These are phyloP conservation scores for Cyclocybe cylindracea DNA, from an alignment of 768 basidiomycete species.

Conservation along the genomic window DNA sequence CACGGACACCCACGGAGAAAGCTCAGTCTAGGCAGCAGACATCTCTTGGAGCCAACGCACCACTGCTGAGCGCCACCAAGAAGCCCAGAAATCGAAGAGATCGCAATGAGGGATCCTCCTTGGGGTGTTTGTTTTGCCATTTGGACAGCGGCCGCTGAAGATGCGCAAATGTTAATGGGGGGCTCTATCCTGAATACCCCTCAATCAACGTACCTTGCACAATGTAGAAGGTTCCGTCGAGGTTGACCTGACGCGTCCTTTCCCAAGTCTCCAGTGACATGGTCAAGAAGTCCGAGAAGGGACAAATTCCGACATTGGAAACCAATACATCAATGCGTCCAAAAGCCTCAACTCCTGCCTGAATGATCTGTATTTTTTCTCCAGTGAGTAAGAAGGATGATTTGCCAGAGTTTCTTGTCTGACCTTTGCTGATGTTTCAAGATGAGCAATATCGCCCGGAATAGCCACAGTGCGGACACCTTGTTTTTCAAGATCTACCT, in stretches of 20 bases:
- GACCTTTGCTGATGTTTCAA: constrained; percentile 57
- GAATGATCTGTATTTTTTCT: constrained; percentile 52
- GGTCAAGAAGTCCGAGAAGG: constrained; percentile 73
- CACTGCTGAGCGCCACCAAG: constrained; percentile 76
- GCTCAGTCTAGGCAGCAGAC: not conserved
- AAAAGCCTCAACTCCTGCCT: constrained; percentile 57
- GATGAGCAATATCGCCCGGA: constrained; percentile 65
- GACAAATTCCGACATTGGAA: constrained; percentile 66
- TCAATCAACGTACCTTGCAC: constrained; percentile 50
- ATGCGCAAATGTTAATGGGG: not conserved
- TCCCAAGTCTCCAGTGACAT: constrained; percentile 68
- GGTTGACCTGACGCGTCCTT: constrained; percentile 66
- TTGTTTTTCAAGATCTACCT: constrained; percentile 42
- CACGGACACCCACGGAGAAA: not conserved
- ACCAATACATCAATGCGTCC: constrained; percentile 59
- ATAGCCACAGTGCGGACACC: constrained; percentile 47
- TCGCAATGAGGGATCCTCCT: constrained; percentile 74
- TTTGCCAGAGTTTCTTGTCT: constrained; percentile 3
- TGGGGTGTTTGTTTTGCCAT: constrained; percentile 71
- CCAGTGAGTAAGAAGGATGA: not conserved
- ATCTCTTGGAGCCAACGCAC: constrained; percentile 25
- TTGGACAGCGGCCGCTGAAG: constrained; percentile 65
- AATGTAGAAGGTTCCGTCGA: constrained; percentile 76
- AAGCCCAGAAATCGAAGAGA: constrained; percentile 78
- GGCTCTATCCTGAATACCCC: not conserved